Evolutionary conservation across 1,284 basidiomycete genomes (phyloP), one percentile per base, ranked within the genome.

Genomic region (Cutaneotrichosporon curvatum): DNA sequence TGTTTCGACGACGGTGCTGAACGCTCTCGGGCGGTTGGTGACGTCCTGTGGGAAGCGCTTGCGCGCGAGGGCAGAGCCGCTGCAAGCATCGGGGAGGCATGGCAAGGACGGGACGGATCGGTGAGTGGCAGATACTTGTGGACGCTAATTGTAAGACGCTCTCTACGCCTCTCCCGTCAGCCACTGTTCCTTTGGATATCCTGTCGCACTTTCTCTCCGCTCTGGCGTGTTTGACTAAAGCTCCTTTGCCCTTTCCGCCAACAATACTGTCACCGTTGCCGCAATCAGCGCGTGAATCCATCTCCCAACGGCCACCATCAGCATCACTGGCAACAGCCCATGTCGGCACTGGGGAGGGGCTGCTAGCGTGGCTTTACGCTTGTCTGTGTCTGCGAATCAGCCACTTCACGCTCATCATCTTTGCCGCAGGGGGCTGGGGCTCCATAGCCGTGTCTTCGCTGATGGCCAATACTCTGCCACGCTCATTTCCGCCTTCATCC

Each of bases 391-490:
- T 73, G 16, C 63, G 66, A 4, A 65, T 68, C 37, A 60, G 63
- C 31, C 63, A 69, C 33, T 66, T 70, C 34, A 47, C 62, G 8
- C 83, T 87, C 57, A 75, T 83, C 22, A 75, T 87, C 15, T 92
- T 87, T 85, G 82, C 83, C 25, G 79, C 84, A 2, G 87, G 87
- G 62, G 89, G 88, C 20, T 90, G 86, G 85, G 85, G 85, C 8
- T 80, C 81, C 0, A 75, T 85, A 23, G 83, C 87, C 3, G 83
- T 89, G 54, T 81, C 81, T 14, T 79, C 79, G 7, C 80, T 90
- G 79, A 38, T 81, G 76, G 25, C 76, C 74, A 39, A 78, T 71
- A 34, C 78, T 74, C n/a, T 76, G 76, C 68, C 69, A 78, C 53
- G 78, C 76, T 55, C 62, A n/a, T 67, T 68, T 47, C 58, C 56